Evolutionary conservation across 176 grass and related monocot species (phyloP), one percentile per base, ranked within the genome.

Genomic region (Cenchrus fungigraminus): DNA sequence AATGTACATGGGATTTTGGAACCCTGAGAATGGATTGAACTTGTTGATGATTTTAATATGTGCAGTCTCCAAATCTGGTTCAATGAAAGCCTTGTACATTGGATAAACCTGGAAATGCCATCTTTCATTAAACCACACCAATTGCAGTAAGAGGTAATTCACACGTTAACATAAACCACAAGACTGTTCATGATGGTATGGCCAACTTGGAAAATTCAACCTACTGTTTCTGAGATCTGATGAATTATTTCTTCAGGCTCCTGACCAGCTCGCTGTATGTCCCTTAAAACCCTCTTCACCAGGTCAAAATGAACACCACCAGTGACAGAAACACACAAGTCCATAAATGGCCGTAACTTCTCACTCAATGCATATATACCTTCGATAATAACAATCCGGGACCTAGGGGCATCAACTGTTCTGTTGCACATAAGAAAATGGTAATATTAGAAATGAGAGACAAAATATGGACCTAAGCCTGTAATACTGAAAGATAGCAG

Each of bases 51-150:
- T 99, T 90, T 84, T 91, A 88, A 97, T 99, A 78, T 99, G 97
- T 34, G 97, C 94, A 47, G 94, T 99, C 86, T 91, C 73, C 70
- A 99, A 84, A 76, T 97, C 91, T 43, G 97, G 97, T 77, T 97
- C 94, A 84, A 99, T 99, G 92, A 97, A 99, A 65, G 93, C 97
- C 81, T 99, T 99, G 79, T 99, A 99, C 94, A 99, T 99, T 80
- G 97, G 97, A 87, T 99, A 99, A 86, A 99, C 94, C 94, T 99
- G 80, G 40, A 87, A 40, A 73, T 58, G 75, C 19, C 45, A 70
- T 12, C 32, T 53, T 76, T 79, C 68, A 80, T 19, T 80, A 87
- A 80, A 87, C 52, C n/a, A 62, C 16, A 15, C 12, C 2, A 12
- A 52, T 65, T n/a, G 60, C 11, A 60, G 43, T 42, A 68, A 52